These are phyloP conservation scores for Nemania sp. DNA, from an alignment of 2,329 filamentous ascomycete genomes.

Conservation along the genomic window DNA sequence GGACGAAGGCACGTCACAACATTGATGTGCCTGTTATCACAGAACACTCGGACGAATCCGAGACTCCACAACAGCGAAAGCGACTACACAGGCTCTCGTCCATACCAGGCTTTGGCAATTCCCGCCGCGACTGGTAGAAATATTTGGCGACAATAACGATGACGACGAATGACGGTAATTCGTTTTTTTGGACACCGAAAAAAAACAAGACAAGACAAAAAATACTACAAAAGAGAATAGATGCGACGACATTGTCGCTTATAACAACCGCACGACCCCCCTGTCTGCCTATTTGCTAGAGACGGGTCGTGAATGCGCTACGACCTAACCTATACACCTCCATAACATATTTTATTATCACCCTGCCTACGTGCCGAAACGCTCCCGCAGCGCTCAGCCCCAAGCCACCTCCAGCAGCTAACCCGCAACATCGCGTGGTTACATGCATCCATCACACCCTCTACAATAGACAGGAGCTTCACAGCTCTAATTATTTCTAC, in stretches of 20 bases:
- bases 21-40: conserved; percentile 36
- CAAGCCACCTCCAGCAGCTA: background rate
- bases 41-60: conserved; percentile 34
- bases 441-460: no score
- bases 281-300: conserved; percentile 8
- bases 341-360: no score
- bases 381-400: background rate
- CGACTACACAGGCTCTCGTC: conserved; percentile 58
- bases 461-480: background rate
- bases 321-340: no score
- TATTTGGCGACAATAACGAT: conserved; percentile 16
- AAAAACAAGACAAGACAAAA: conserved; percentile 10
- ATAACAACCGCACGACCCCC: conserved; percentile 6
- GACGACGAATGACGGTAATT: conserved; percentile 19
- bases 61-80: conserved; percentile 47
- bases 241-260: no score
- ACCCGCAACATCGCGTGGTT: background rate
- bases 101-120: conserved; percentile 56
- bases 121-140: conserved; percentile 16
- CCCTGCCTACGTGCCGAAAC: conserved; percentile 1
- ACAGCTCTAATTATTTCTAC: background rate
- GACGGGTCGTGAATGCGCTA: conserved; percentile 1
- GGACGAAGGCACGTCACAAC: conserved; percentile 31
- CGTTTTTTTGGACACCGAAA: conserved; percentile 7
- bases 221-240: no score